Conservation (phyloP, 1,284 basidiomycete species). For the Marasmius fiardii region DNA sequence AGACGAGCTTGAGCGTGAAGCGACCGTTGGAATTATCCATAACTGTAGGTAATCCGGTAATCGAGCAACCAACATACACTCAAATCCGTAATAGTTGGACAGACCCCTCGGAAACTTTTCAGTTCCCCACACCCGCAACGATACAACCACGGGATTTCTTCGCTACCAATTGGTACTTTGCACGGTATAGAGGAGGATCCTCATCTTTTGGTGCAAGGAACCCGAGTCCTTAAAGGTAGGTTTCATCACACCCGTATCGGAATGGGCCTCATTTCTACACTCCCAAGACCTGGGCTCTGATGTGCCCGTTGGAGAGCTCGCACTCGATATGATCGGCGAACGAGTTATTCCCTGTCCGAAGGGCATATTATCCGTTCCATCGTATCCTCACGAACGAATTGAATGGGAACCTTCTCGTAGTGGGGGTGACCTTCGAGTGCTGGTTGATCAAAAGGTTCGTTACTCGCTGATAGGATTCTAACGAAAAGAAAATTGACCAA, state of each 20-base stretch:
- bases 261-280: slow-evolving; percentile 14
- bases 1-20: slow-evolving; percentile 85
- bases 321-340: slow-evolving; percentile 55
- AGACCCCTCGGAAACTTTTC: slow-evolving; percentile 91
- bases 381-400: slow-evolving; percentile 63
- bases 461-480: slow-evolving; percentile 1
- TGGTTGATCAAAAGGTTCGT: slow-evolving; percentile 59
- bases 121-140: slow-evolving; percentile 76
- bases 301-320: slow-evolving; percentile 48
- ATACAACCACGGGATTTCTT: slow-evolving; percentile 64
- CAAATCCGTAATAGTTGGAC: slow-evolving; percentile 59
- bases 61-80: background rate
- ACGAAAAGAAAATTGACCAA: too few relatives aligned
- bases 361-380: slow-evolving; percentile 58
- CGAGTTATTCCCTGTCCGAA: slow-evolving; percentile 62
- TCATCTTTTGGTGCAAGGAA: slow-evolving; percentile 57
- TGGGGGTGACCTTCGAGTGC: slow-evolving; percentile 47
- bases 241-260: slow-evolving; percentile 14
- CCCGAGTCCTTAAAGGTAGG: slow-evolving; percentile 57
- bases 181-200: slow-evolving; percentile 83
- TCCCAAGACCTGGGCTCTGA: slow-evolving; percentile 46
- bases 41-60: slow-evolving; percentile 58
- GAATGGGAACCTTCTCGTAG: slow-evolving; percentile 49
- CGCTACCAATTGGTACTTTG: slow-evolving; percentile 64
- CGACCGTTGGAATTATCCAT: slow-evolving; percentile 93